phyloP scores from a whole-genome alignment of 768 basidiomycete genomes.

The Obba rivulosa region DNA sequence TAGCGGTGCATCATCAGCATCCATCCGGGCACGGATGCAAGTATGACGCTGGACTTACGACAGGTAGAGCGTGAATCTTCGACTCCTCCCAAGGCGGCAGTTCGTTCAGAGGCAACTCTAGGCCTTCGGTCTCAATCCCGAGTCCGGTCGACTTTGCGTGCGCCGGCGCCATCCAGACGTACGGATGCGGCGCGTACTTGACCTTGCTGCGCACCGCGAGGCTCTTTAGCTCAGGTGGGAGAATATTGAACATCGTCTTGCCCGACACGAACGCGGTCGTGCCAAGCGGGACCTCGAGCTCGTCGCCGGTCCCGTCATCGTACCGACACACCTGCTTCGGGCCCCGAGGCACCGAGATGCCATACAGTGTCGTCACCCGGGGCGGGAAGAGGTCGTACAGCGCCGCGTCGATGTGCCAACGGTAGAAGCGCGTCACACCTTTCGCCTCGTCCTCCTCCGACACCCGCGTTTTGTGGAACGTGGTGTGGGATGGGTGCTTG shows the following conservation, averaged over 20 bases:
- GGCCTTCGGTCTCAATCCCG: constrained; percentile 74
- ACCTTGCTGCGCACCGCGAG: constrained; percentile 73
- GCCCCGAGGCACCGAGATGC: constrained; percentile 66
- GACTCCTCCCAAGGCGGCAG: constrained; percentile 81
- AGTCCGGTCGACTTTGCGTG: constrained; percentile 72
- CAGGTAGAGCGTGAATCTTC: constrained; percentile 66
- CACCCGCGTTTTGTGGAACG: constrained; percentile 80
- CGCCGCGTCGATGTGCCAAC: constrained; percentile 92
- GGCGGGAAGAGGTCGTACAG: constrained; percentile 74
- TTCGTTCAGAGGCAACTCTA: constrained; percentile 60
- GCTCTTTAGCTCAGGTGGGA: constrained; percentile 68
- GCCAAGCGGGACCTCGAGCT: constrained; percentile 75
- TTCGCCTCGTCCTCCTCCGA: constrained; percentile 68
- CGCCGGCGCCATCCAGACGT: constrained; percentile 86
- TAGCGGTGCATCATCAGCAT: constrained; percentile 22
- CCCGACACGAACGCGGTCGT: constrained; percentile 85
- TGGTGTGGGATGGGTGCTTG: constrained; percentile 81
- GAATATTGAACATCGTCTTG: constrained; percentile 76
- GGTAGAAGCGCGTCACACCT: constrained; percentile 83
- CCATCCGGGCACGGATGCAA: neutral
- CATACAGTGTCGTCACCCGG: constrained; percentile 82
- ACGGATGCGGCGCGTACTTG: constrained; percentile 80
- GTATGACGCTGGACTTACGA: constrained; percentile 33
- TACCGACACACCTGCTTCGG: constrained; percentile 60
- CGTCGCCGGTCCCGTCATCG: constrained; percentile 86